Conservation (phyloP, 805 yeast species). For the Teunomyces cretensis region DNA sequence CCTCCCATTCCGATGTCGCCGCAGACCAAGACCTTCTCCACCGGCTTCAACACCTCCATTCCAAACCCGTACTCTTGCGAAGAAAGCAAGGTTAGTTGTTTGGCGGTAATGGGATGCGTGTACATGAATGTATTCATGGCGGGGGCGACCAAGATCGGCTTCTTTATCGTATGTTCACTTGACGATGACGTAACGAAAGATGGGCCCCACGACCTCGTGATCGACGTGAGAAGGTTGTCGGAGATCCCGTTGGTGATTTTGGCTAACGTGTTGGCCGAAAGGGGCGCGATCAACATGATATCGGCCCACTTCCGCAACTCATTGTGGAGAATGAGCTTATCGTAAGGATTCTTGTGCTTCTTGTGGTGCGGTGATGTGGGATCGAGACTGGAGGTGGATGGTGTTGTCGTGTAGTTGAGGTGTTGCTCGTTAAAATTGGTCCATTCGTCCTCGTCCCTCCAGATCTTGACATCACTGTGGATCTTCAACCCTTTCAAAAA, state of each 20-base stretch:
- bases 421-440: slow-evolving; percentile 35
- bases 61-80: slow-evolving; percentile 42
- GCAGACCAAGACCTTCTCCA: slow-evolving; percentile 46
- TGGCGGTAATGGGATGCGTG: slow-evolving; percentile 45
- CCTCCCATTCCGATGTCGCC: slow-evolving; percentile 54
- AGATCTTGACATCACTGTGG: slow-evolving; percentile 71
- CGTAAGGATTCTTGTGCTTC: slow-evolving; percentile 32
- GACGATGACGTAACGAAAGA: slow-evolving; percentile 12
- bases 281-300: slow-evolving; percentile 45
- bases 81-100: slow-evolving; percentile 33
- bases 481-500: slow-evolving; percentile 56
- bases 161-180: slow-evolving; percentile 19
- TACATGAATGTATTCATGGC: slow-evolving; percentile 51
- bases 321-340: slow-evolving; percentile 40
- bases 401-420: slow-evolving; percentile 7
- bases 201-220: slow-evolving; percentile 44
- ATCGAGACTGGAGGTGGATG: slow-evolving; percentile 6
- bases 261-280: slow-evolving; percentile 46
- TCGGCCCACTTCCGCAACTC: slow-evolving; percentile 50
- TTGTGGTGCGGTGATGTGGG: slow-evolving; percentile 8
- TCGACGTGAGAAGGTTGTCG: slow-evolving; percentile 43
- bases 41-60: slow-evolving; percentile 44
- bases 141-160: slow-evolving; percentile 47
- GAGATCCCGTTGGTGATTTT: slow-evolving; percentile 45
- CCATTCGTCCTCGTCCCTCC: slow-evolving; percentile 98